Evolutionary conservation across 257 asterid genomes (phyloP).

Genomic region (Leonotis leonurus): DNA sequence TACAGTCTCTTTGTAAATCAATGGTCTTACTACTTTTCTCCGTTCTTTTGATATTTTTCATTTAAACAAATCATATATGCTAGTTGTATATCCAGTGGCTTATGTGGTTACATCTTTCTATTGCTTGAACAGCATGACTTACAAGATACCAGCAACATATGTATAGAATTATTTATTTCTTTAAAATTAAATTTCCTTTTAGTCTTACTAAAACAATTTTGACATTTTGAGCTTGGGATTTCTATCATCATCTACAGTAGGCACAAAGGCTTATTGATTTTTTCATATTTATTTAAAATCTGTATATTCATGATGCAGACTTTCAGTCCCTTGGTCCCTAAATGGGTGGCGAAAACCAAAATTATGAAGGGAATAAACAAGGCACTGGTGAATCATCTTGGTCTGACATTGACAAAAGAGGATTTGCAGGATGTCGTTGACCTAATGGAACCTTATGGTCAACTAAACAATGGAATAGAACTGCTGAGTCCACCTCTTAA

Average conservation of each 20-base stretch:
- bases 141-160: not conserved
- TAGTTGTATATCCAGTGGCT: not conserved
- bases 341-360: conserved; percentile 71
- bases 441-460: conserved; percentile 95
- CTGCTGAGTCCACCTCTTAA: conserved; percentile 74
- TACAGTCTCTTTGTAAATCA: not conserved
- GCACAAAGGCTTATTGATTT: not conserved
- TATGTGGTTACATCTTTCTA: not conserved
- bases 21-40: not conserved
- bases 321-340: conserved; percentile 56
- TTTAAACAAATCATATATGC: conserved; percentile 4
- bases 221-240: not conserved
- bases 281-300: conserved; percentile 24
- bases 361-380: conserved; percentile 48
- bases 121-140: not conserved
- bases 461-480: conserved; percentile 75
- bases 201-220: conserved; percentile 22
- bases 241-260: not conserved
- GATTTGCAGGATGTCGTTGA: conserved; percentile 88
- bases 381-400: conserved; percentile 80
- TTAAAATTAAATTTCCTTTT: conserved; percentile 8
- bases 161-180: not conserved
- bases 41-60: not conserved
- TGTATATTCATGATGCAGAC: conserved; percentile 49
- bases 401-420: conserved; percentile 72